phyloP scores from a whole-genome alignment of 2,329 filamentous ascomycete species.

The Paecilomyces sp. region DNA sequence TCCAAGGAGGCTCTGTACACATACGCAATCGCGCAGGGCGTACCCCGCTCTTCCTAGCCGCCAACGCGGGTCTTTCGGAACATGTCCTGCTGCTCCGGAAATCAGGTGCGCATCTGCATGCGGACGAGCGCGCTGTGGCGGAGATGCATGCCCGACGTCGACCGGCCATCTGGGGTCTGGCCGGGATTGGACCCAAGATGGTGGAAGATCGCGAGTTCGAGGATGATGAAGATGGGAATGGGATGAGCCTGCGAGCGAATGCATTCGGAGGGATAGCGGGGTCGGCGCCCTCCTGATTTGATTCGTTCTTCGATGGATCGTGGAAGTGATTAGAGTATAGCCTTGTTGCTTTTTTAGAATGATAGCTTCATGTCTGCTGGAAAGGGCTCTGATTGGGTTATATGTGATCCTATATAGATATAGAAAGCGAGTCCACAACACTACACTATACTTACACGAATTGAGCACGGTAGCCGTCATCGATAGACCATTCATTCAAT shows the following conservation, averaged over 20 bases:
- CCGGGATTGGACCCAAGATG: slow-evolving; percentile 27
- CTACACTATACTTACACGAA: too few species aligned
- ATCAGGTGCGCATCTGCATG: slow-evolving; percentile 54
- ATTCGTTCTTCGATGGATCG: neutral
- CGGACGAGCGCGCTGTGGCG: slow-evolving; percentile 48
- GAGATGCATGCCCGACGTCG: slow-evolving; percentile 40
- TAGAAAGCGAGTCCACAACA: too few species aligned
- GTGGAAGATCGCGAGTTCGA: slow-evolving; percentile 5
- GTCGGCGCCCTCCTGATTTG: neutral
- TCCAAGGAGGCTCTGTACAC: slow-evolving; percentile 52
- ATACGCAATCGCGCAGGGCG: slow-evolving; percentile 51
- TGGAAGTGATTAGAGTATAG: too few species aligned
- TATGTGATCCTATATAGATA: too few species aligned
- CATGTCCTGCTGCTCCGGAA: slow-evolving; percentile 49
- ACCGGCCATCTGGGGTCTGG: slow-evolving; percentile 36
- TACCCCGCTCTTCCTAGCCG: slow-evolving; percentile 54
- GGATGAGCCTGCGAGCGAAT: neutral
- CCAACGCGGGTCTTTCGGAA: slow-evolving; percentile 47
- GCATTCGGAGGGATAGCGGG: neutral
- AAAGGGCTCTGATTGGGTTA: neutral
- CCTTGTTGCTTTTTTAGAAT: neutral
- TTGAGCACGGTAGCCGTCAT: too few species aligned
- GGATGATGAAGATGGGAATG: neutral
- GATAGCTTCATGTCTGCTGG: neutral
- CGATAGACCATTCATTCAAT: too few species aligned